Base-by-base conservation (phyloP, 352 stramenopile species). In the Globisporangium mamillatum region DNA sequence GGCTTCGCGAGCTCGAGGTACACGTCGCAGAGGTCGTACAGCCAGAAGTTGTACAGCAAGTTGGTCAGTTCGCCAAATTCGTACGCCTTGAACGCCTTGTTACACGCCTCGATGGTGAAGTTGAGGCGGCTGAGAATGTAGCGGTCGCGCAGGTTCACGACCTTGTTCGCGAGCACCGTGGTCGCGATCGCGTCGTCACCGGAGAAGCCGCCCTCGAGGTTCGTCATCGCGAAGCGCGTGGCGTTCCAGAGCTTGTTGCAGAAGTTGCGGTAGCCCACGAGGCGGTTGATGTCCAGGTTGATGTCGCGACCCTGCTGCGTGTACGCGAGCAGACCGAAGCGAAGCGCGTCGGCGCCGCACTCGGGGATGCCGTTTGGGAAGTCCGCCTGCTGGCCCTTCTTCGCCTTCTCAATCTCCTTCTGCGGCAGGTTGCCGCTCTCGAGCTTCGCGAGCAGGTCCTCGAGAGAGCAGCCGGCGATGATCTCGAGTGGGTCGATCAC, bases 171-270 rank as follows among this genome's bases (percentile, higher is more conserved):
- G 16, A 95, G 71, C 46, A 94, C 78, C 14, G 75, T 85, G 46
- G 84, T 73, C 1, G 80, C 81, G 34, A 90, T 74, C 62, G 78
- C 72, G 53, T 89, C 82, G 10, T 85, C 77, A 60, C 76, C 81
- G 8, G 67, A 75, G 48, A 91, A 90, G 18, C 75, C 84, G 38
- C 77, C 80, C 44, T 96, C 97, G 16, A 99, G 81, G 82, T 99
- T 98, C 41, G 95, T 95, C 70, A 99, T 91, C 54, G 97, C 97
- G 78, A 99, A 99, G 57, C 95, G 93, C 60, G 97, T 98, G 7
- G 97, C 98, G 77, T 99, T 99, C 98, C 98, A 99, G 29, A 99
- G 86, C 80, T 99, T 99, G 90, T 99, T 99, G 73, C 98, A 99
- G 77, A 99, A 99, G 79, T 99, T 98, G 64, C 98, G 92, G 81